phyloP scores from a whole-genome alignment of 2,329 filamentous ascomycete species.

The Lachnellula willkommii region DNA sequence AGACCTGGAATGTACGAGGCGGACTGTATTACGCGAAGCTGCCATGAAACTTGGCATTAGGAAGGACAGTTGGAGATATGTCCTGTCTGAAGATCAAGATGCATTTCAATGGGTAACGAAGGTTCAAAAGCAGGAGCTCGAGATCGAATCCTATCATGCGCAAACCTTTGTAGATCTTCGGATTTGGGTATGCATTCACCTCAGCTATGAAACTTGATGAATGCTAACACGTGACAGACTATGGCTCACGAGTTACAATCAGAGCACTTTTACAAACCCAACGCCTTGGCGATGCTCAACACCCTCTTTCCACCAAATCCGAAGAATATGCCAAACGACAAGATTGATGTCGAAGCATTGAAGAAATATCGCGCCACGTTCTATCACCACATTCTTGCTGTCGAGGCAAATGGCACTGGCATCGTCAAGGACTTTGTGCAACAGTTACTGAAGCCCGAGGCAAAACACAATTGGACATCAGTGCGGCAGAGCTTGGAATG shows the following conservation, averaged over 20 bases:
- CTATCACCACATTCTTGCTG: slow-evolving; percentile 18
- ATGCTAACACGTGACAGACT: slow-evolving; percentile 16
- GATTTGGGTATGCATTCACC: slow-evolving; percentile 24
- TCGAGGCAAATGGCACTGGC: slow-evolving; percentile 12
- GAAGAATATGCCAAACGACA: slow-evolving; percentile 20
- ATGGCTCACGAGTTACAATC: slow-evolving; percentile 24
- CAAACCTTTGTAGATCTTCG: slow-evolving; percentile 22
- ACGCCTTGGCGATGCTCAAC: slow-evolving; percentile 28
- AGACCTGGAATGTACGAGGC: slow-evolving; percentile 23
- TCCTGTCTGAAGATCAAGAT: slow-evolving; percentile 15
- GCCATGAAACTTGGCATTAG: slow-evolving; percentile 19
- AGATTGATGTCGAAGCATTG: slow-evolving; percentile 14
- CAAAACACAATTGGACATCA: slow-evolving; percentile 19
- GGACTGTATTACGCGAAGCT: slow-evolving; percentile 16
- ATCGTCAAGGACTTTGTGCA: slow-evolving; percentile 17
- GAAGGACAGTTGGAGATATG: slow-evolving; percentile 20
- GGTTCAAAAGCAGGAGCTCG: slow-evolving; percentile 19
- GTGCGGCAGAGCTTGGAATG: slow-evolving; percentile 13
- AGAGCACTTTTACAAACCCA: slow-evolving; percentile 18
- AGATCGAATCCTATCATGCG: slow-evolving; percentile 20
- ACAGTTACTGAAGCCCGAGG: slow-evolving; percentile 10
- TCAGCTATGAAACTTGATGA: neutral
- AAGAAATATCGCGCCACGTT: slow-evolving; percentile 21
- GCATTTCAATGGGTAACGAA: slow-evolving; percentile 22
- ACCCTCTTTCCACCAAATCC: slow-evolving; percentile 27